Conservation (phyloP, 345 rosid species). For the Alliaria petiolata region DNA sequence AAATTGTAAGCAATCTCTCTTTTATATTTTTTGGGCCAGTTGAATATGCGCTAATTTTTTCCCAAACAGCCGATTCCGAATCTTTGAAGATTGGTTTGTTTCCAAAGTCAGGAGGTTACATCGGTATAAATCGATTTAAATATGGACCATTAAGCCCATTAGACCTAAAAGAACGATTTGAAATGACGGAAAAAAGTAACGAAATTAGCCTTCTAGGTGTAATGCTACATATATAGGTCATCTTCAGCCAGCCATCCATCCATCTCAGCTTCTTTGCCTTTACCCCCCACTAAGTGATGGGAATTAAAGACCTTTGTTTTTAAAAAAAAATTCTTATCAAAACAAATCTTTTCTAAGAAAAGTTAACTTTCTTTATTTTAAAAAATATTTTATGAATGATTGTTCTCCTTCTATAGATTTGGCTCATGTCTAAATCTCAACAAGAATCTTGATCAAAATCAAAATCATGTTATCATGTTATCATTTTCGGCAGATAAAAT, state of each 20-base stretch:
- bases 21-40: too few relatives aligned
- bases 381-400: constrained; percentile 1
- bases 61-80: neutral
- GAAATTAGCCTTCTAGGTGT: neutral
- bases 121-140: constrained; percentile 5
- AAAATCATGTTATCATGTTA: constrained; percentile 10
- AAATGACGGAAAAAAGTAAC: neutral
- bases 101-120: constrained; percentile 15
- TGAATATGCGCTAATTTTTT: neutral
- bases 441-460: constrained; percentile 6
- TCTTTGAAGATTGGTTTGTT: neutral
- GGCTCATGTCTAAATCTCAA: constrained; percentile 27
- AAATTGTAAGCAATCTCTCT: neutral
- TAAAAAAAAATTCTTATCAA: too few relatives aligned
- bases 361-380: neutral
- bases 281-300: constrained; percentile 25
- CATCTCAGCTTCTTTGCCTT: constrained; percentile 15
- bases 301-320: constrained; percentile 20
- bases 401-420: neutral
- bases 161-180: constrained; percentile 19
- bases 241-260: constrained; percentile 26
- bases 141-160: constrained; percentile 7
- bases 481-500: neutral
- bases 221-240: constrained; percentile 11
- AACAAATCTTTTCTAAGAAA: neutral